Conservation (phyloP, 495 filamentous ascomycete genomes). For the Aspergillus haitiensis region DNA sequence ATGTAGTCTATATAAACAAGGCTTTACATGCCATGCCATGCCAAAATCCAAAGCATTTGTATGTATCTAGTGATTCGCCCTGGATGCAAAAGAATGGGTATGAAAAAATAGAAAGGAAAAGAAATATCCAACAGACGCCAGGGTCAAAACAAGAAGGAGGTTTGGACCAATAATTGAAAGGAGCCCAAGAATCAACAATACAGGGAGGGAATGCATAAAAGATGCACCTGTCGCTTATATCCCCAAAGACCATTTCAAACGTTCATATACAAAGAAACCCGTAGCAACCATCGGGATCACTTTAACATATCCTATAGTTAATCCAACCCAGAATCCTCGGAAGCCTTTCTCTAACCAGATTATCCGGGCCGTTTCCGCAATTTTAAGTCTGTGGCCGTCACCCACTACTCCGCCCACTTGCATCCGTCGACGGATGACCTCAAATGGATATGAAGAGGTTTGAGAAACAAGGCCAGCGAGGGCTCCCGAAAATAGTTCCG, state of each 20-base stretch:
- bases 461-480: constrained; percentile 84
- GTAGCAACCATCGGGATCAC: constrained; percentile 88
- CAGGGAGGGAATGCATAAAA: constrained; percentile 4
- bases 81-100: constrained; percentile 27
- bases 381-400: constrained; percentile 74
- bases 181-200: not conserved
- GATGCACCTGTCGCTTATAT: constrained; percentile 42
- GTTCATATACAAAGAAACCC: constrained; percentile 76
- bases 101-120: constrained; percentile 13
- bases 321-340: constrained; percentile 85
- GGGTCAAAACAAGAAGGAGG: not conserved
- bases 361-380: constrained; percentile 71
- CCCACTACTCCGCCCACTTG: constrained; percentile 94
- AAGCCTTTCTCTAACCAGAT: constrained; percentile 76
- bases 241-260: constrained; percentile 70
- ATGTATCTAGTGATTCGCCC: constrained; percentile 10
- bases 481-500: constrained; percentile 81
- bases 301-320: constrained; percentile 94
- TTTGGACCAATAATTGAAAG: not conserved
- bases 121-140: constrained; percentile 12
- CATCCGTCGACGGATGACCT: constrained; percentile 90
- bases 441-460: constrained; percentile 87
- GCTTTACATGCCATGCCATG: constrained; percentile 13
- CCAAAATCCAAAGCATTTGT: constrained; percentile 19
- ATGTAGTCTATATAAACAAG: constrained; percentile 8